phyloP scores from a whole-genome alignment of 2,329 filamentous ascomycete species.

The Trichophaea hybrida region DNA sequence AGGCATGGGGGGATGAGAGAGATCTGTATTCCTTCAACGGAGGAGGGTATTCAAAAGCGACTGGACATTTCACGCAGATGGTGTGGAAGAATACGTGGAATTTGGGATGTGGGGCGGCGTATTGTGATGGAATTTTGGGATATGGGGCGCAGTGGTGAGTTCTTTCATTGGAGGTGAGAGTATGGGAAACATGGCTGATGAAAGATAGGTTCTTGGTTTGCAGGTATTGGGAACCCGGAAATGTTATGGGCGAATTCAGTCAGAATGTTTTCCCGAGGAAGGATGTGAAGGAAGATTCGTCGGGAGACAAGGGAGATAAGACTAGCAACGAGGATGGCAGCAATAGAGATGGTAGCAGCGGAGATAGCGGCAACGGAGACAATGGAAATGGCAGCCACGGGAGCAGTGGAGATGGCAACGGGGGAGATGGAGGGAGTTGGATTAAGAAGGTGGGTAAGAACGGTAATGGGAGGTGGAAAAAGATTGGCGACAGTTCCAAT shows the following conservation, averaged over 20 bases:
- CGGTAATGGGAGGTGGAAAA: not conserved
- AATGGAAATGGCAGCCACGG: not conserved
- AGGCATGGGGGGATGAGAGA: not conserved
- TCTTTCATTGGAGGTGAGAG: not conserved
- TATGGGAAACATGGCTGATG: not conserved
- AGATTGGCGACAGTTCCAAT: not conserved
- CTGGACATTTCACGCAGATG: conserved; percentile 59
- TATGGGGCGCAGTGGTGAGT: not conserved
- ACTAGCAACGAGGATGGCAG: not conserved
- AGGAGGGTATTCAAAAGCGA: conserved; percentile 43
- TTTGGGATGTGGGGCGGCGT: conserved; percentile 41
- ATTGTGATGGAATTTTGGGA: conserved; percentile 4
- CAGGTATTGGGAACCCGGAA: not conserved
- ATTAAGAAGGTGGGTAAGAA: not conserved
- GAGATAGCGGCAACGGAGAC: not conserved
- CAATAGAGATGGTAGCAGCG: not conserved
- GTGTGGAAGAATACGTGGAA: conserved; percentile 52
- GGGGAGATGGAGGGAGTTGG: too few relatives aligned
- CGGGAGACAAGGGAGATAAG: not conserved
- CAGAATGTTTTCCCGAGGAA: not conserved
- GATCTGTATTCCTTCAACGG: not conserved
- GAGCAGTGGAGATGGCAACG: not conserved
- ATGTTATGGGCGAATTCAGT: not conserved
- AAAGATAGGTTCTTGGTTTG: not conserved
- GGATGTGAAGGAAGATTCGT: not conserved